Percentiles rank a stretch among this genome's conserved stretches.
Evolutionary conservation across 2,329 filamentous ascomycete genomes (phyloP).

Genomic region (Metarhizium robertsii): DNA sequence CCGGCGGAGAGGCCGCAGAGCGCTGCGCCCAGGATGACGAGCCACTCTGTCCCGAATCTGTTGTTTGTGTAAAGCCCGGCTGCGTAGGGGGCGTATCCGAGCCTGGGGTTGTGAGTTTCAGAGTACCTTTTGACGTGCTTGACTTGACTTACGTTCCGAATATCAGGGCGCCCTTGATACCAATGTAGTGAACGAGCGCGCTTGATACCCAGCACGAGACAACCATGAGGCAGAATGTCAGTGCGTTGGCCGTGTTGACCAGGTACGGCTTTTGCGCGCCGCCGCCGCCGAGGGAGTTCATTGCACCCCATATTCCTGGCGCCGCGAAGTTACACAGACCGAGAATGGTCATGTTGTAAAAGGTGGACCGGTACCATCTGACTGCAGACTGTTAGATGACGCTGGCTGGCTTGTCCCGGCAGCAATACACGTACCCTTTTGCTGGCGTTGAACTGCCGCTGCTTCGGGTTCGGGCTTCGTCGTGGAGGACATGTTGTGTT

Average conservation of each 20-base stretch:
- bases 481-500: neutral
- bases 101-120: neutral
- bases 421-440: neutral
- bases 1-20: slow-evolving; percentile 62
- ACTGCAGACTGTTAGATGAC: slow-evolving; percentile 25
- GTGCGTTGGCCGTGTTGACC: slow-evolving; percentile 60
- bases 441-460: neutral
- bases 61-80: slow-evolving; percentile 67
- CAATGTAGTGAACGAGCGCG: slow-evolving; percentile 54
- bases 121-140: neutral
- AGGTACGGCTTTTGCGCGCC: slow-evolving; percentile 55
- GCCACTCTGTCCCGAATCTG: slow-evolving; percentile 58
- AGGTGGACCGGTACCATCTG: slow-evolving; percentile 62
- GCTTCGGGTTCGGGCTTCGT: neutral
- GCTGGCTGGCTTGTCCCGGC: neutral
- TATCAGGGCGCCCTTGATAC: slow-evolving; percentile 62
- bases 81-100: slow-evolving; percentile 63
- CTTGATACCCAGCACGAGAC: slow-evolving; percentile 59
- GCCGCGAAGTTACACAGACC: slow-evolving; percentile 63
- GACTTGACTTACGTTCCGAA: slow-evolving; percentile 48
- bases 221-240: slow-evolving; percentile 67
- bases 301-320: slow-evolving; percentile 63
- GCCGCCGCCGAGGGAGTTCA: slow-evolving; percentile 65
- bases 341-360: slow-evolving; percentile 63
- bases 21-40: slow-evolving; percentile 57